Conservation (phyloP, 2,329 filamentous ascomycete species). For the Alternaria panax region DNA sequence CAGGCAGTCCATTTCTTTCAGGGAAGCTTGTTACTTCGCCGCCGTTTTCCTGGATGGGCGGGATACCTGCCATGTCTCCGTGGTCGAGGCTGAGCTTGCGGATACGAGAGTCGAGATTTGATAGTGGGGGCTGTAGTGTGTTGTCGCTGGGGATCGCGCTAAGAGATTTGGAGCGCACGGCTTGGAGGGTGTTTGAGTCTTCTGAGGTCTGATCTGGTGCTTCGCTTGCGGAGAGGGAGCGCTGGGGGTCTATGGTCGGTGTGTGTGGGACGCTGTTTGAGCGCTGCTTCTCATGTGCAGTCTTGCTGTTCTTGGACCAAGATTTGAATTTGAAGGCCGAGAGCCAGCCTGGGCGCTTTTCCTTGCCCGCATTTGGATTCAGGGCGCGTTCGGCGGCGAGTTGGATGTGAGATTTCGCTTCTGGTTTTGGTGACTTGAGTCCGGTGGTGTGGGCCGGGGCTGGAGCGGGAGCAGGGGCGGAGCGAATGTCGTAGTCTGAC, state of each 20-base stretch:
- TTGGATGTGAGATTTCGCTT: conserved; percentile 33
- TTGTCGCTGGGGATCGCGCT: conserved; percentile 36
- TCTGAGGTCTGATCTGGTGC: conserved; percentile 15
- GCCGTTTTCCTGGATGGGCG: conserved; percentile 19
- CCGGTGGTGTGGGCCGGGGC: not conserved
- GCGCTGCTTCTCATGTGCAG: conserved; percentile 22
- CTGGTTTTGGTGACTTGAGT: not conserved
- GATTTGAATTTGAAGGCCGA: conserved; percentile 41
- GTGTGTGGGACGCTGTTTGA: conserved; percentile 31
- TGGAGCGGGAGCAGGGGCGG: conserved; percentile 5
- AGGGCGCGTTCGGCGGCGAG: conserved; percentile 30
- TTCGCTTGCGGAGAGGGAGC: conserved; percentile 38
- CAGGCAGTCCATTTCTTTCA: conserved; percentile 4
- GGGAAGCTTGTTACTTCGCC: conserved; percentile 14
- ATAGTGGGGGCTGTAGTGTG: conserved; percentile 15
- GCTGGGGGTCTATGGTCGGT: conserved; percentile 29
- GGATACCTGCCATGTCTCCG: conserved; percentile 7
- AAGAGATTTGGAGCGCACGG: conserved; percentile 45
- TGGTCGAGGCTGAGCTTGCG: conserved; percentile 24
- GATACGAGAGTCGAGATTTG: conserved; percentile 37
- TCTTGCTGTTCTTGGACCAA: conserved; percentile 35
- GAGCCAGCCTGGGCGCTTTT: conserved; percentile 42
- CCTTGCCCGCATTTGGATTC: conserved; percentile 26
- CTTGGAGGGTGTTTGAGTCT: conserved; percentile 30
- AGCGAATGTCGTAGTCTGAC: conserved; percentile 31